Conservation (phyloP, 768 basidiomycete genomes). For the Tephrocybe sp. region DNA sequence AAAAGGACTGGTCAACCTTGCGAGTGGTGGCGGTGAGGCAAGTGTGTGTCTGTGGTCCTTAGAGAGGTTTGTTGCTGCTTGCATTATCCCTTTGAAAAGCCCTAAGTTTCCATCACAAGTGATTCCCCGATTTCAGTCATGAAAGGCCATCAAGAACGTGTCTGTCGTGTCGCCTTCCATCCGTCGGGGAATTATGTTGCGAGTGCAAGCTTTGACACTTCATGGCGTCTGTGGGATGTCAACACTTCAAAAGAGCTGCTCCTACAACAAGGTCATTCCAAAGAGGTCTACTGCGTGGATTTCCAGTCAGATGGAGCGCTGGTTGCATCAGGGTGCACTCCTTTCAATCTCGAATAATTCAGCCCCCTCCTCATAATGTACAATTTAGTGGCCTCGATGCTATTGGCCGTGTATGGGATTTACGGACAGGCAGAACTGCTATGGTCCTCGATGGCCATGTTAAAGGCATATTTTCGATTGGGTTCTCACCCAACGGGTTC, state of each 20-base stretch:
- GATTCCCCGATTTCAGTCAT: conserved; percentile 85
- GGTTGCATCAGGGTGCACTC: conserved; percentile 90
- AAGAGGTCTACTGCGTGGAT: conserved; percentile 94
- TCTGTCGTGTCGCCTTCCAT: conserved; percentile 95
- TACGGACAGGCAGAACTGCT: conserved; percentile 91
- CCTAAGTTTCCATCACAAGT: conserved; percentile 36
- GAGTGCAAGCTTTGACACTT: conserved; percentile 95
- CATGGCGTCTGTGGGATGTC: conserved; percentile 98
- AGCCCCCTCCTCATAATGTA: conserved; percentile 2
- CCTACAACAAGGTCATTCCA: conserved; percentile 95
- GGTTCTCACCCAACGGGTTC: conserved; percentile 95
- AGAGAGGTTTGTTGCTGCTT: conserved; percentile 52
- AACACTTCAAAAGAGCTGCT: conserved; percentile 77
- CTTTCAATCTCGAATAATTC: conserved; percentile 2
- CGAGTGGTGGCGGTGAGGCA: conserved; percentile 88
- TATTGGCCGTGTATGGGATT: conserved; percentile 96
- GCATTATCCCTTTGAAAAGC: not conserved
- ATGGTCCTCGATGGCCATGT: conserved; percentile 99
- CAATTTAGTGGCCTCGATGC: conserved; percentile 84
- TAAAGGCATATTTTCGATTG: conserved; percentile 86
- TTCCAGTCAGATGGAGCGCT: conserved; percentile 96
- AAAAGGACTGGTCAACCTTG: conserved; percentile 74
- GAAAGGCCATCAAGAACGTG: conserved; percentile 86
- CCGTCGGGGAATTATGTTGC: conserved; percentile 93
- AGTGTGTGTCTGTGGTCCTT: conserved; percentile 89